Conservation (phyloP, 129 eudicot genomes). For the Flaveria brownii region DNA sequence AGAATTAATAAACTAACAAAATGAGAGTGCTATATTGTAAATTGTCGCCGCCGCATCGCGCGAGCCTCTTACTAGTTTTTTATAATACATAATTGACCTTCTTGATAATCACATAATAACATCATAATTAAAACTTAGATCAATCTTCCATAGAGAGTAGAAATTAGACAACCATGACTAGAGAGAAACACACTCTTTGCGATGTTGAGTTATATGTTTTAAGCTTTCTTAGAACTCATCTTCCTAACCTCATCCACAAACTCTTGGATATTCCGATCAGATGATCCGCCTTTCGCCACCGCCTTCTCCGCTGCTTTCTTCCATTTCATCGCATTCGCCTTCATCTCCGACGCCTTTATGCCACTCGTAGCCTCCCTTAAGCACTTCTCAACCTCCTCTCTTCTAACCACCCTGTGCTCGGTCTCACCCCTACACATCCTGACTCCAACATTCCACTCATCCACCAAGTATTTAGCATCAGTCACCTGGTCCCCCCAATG, state of each 20-base stretch:
- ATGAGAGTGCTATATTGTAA: too few relatives aligned
- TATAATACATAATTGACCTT: too few relatives aligned
- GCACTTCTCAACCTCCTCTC: slow-evolving; percentile 59
- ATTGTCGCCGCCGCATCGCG: too few relatives aligned
- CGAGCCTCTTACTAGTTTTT: too few relatives aligned
- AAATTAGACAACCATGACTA: too few relatives aligned
- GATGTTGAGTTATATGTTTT: too few relatives aligned
- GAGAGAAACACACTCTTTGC: too few relatives aligned
- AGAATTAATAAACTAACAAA: too few relatives aligned
- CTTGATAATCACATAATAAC: too few relatives aligned
- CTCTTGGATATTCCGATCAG: slow-evolving; percentile 50
- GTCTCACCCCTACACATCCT: slow-evolving; percentile 72
- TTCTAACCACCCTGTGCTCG: slow-evolving; percentile 42
- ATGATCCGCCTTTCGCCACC: slow-evolving; percentile 71
- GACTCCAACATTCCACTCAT: slow-evolving; percentile 60
- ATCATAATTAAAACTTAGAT: too few relatives aligned
- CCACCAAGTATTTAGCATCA: slow-evolving; percentile 69
- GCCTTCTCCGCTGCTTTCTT: slow-evolving; percentile 61
- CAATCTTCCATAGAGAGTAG: too few relatives aligned
- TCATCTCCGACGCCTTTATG: slow-evolving; percentile 48
- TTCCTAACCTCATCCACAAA: slow-evolving; percentile 53
- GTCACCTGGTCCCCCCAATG: slow-evolving; percentile 96
- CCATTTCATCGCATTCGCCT: slow-evolving; percentile 61
- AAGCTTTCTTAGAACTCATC: too few relatives aligned
- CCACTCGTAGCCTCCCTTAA: slow-evolving; percentile 46